These are phyloP conservation scores for Triticum timopheevii DNA, from an alignment of 176 grass and related monocot genomes.

Conservation along the genomic window DNA sequence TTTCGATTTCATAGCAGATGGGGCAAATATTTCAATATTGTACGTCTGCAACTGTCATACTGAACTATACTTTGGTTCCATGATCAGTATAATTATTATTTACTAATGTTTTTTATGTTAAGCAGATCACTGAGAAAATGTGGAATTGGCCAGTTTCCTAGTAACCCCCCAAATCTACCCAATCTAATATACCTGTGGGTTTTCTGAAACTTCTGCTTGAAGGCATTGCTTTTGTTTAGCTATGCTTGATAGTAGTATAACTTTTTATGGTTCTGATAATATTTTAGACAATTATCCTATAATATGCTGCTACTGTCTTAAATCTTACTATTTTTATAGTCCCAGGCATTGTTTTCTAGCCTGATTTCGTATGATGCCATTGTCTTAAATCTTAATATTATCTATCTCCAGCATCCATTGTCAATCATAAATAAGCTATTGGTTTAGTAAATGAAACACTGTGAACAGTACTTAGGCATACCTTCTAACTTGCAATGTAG, in stretches of 20 bases:
- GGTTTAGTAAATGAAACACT: too few relatives aligned
- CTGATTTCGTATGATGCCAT: too few relatives aligned
- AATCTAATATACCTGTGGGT: conserved; percentile 45
- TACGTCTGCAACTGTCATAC: conserved; percentile 9
- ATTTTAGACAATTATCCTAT: too few relatives aligned
- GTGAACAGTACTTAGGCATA: too few relatives aligned
- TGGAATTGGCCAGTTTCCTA: not conserved
- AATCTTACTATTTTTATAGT: too few relatives aligned
- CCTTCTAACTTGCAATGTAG: too few relatives aligned
- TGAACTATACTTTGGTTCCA: not conserved
- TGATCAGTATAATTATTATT: not conserved
- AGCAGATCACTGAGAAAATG: conserved; percentile 47
- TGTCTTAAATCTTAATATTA: too few relatives aligned
- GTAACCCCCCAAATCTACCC: not conserved
- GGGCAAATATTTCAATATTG: conserved; percentile 40
- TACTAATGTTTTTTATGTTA: not conserved
- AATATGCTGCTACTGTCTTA: too few relatives aligned
- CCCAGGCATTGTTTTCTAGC: too few relatives aligned
- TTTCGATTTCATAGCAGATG: conserved; percentile 35
- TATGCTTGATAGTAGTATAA: not conserved
- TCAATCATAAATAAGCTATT: too few relatives aligned
- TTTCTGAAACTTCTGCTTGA: not conserved
- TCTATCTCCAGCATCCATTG: too few relatives aligned
- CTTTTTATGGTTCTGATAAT: too few relatives aligned
- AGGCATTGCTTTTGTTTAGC: not conserved